A percentile compares a stretch with the other conserved stretches of the same genome.
phyloP scores from a whole-genome alignment of 345 rosid genomes.

The Ailanthus altissimus region DNA sequence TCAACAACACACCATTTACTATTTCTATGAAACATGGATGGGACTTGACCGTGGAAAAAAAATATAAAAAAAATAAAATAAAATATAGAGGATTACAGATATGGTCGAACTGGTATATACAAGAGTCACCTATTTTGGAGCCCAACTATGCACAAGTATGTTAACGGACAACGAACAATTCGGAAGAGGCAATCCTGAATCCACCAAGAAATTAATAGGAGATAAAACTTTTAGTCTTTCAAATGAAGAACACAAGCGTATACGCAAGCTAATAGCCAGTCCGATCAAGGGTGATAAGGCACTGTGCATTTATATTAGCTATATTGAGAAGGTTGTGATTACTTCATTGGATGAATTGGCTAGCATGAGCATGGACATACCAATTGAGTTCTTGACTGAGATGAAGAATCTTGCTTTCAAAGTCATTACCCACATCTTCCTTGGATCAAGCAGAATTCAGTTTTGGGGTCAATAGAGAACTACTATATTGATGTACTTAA shows the following conservation, averaged over 20 bases:
- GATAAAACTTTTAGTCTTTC: slow-evolving; percentile 9
- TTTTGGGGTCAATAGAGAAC: slow-evolving; percentile 17
- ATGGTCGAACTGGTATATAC: slow-evolving; percentile 32
- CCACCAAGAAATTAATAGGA: slow-evolving; percentile 18
- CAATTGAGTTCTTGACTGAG: slow-evolving; percentile 33
- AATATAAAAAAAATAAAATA: too few species aligned
- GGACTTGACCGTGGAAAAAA: too few species aligned
- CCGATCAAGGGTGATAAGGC: slow-evolving; percentile 41
- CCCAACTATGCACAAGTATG: slow-evolving; percentile 34
- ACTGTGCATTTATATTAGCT: slow-evolving; percentile 20
- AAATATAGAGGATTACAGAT: too few species aligned
- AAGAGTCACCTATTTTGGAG: slow-evolving; percentile 32
- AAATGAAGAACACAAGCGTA: slow-evolving; percentile 32
- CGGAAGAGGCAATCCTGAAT: slow-evolving; percentile 22
- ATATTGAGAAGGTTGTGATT: slow-evolving; percentile 30
- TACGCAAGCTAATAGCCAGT: slow-evolving; percentile 30
- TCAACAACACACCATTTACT: too few species aligned
- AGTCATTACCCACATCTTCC: slow-evolving; percentile 33
- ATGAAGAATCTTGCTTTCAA: slow-evolving; percentile 31
- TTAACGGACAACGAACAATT: slow-evolving; percentile 28
- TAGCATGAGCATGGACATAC: slow-evolving; percentile 5
- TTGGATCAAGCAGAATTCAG: slow-evolving; percentile 21
- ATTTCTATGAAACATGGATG: too few species aligned
- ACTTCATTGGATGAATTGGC: slow-evolving; percentile 35
- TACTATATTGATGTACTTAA: slow-evolving; percentile 12